Evolutionary conservation across 1,284 basidiomycete genomes (phyloP), one percentile per base, ranked within the genome.

Genomic region (Cryptococcus sp.): DNA sequence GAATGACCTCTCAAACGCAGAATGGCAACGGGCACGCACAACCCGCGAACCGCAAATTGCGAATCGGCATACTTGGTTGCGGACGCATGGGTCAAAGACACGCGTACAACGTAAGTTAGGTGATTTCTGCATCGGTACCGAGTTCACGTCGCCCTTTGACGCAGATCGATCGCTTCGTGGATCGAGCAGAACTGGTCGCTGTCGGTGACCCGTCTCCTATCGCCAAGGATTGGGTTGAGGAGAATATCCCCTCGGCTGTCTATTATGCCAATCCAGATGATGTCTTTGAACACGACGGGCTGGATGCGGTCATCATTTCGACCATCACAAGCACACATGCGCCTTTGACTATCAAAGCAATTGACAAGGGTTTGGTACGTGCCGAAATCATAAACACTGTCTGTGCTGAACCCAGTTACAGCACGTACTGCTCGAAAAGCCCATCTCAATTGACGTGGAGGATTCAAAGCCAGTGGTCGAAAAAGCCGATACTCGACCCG

Each of bases 351-450:
- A 44, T 66, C 19, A 46, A 55, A 25, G 58, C 67, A 6, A 25
- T 69, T 19, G 50, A 60, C 23, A 43, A 54, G 11, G 69, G 67
- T 13, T 48, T 63, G 54, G 64, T 66, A 38, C 47, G 57, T 54
- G 19, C 20, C 20, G 8, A 17, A 20, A 20, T n/a, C n/a, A n/a
- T 2, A 19, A 16, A 16, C 11, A 41, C 23, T 6, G 17, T 23
- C 16, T 19, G 13, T 13, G 26, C 25, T 55, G 45, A 52, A 11
- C n/a, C 23, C 5, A 3, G 19, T 23, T 26, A 17, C 38, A 70
- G 64, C 71, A 75, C 52, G 66, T 73, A 5, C 58, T 75, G 8
- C 48, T 67, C 8, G 74, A 74, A 61, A 75, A 75, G 53, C 73
- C 73, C 20, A 71, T 75, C 47, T 62, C 68, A 0, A 59, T 73